A percentile compares a stretch with the other conserved stretches of the same genome.
phyloP scores from a whole-genome alignment of 2,329 filamentous ascomycete genomes.

The Sporothrix brunneoviolacea region DNA sequence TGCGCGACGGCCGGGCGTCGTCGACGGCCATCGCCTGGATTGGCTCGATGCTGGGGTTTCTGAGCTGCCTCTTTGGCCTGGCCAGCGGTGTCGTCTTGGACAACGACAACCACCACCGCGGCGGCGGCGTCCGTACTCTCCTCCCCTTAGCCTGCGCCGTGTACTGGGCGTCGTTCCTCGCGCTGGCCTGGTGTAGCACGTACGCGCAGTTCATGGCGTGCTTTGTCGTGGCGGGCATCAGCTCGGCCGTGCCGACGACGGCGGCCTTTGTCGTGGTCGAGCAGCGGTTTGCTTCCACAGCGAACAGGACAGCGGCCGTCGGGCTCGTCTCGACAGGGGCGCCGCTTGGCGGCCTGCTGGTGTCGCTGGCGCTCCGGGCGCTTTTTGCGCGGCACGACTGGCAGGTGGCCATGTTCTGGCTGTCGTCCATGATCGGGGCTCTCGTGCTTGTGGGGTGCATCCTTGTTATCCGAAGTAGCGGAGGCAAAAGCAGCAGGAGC shows the following conservation, averaged over 20 bases:
- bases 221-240: conserved; percentile 23
- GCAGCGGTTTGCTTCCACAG: conserved; percentile 24
- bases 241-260: conserved; percentile 22
- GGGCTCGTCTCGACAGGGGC: conserved; percentile 24
- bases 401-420: conserved; percentile 19
- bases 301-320: conserved; percentile 12
- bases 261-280: conserved; percentile 22
- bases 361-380: conserved; percentile 23
- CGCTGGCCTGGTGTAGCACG: conserved; percentile 22
- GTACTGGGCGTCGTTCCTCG: conserved; percentile 24
- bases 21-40: conserved; percentile 24
- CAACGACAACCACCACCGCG: conserved; percentile 6
- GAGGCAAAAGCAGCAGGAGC: not conserved
- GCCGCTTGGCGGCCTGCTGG: conserved; percentile 26
- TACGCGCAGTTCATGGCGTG: conserved; percentile 26
- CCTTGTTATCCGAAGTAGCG: conserved; percentile 14
- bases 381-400: conserved; percentile 22
- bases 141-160: too few relatives aligned
- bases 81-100: conserved; percentile 22
- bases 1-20: conserved; percentile 11
- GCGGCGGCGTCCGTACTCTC: too few relatives aligned
- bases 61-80: conserved; percentile 22
- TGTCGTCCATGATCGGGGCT: conserved; percentile 21
- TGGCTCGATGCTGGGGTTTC: conserved; percentile 24
- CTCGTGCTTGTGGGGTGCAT: conserved; percentile 18